Evolutionary conservation across 2,329 filamentous ascomycete species (phyloP).

Genomic region (Camillea tinctor): DNA sequence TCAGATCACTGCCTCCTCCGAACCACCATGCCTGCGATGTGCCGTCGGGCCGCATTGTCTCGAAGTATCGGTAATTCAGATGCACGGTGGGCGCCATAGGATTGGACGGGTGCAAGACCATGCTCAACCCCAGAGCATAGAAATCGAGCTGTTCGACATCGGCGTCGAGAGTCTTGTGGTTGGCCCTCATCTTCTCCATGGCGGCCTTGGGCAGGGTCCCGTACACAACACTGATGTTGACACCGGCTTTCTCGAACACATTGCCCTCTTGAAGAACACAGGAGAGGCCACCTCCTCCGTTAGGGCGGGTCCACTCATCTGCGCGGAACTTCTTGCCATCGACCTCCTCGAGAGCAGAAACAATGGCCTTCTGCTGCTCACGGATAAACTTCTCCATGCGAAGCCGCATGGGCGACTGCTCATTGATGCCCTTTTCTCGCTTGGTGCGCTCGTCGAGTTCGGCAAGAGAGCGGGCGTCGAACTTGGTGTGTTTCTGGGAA

Average conservation of each 20-base stretch:
- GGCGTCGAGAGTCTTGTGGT: conserved; percentile 85
- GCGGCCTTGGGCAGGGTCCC: conserved; percentile 83
- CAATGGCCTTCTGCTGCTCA: conserved; percentile 85
- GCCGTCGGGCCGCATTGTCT: conserved; percentile 83
- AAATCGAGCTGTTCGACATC: conserved; percentile 76
- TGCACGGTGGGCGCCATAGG: conserved; percentile 98
- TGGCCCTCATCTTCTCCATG: conserved; percentile 88
- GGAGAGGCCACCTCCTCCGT: conserved; percentile 89
- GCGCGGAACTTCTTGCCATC: conserved; percentile 79
- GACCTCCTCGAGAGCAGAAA: conserved; percentile 76
- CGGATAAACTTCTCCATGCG: conserved; percentile 98
- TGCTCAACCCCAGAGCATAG: conserved; percentile 89
- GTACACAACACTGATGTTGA: conserved; percentile 94
- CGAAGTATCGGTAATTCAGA: conserved; percentile 98
- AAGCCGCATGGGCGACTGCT: conserved; percentile 88
- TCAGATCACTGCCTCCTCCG: conserved; percentile 90
- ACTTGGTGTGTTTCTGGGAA: conserved; percentile 40
- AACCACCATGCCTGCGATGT: conserved; percentile 95
- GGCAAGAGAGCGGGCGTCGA: conserved; percentile 71
- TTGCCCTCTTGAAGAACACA: conserved; percentile 95
- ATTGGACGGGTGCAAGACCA: conserved; percentile 91
- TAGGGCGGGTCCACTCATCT: conserved; percentile 84
- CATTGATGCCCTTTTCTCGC: conserved; percentile 70
- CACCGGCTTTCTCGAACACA: conserved; percentile 96
- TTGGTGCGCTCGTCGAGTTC: conserved; percentile 82